A percentile compares a stretch with the other conserved stretches of the same genome.
Conservation (phyloP, 805 yeast species). For the Kazachstania taianensis region DNA sequence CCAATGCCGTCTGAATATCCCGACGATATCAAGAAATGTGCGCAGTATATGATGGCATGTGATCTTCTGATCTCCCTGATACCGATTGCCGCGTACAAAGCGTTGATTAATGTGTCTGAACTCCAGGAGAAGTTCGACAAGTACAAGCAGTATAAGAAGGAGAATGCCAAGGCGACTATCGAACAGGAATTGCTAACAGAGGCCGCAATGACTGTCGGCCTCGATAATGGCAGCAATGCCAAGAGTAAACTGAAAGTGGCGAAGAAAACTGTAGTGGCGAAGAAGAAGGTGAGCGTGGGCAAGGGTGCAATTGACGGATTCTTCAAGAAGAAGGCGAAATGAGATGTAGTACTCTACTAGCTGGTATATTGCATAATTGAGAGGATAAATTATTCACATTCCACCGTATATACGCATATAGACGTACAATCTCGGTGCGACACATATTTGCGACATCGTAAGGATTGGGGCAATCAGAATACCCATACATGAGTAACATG, state of each 20-base stretch:
- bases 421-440: no score
- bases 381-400: no score
- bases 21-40: slow-evolving; percentile 28
- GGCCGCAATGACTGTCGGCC: slow-evolving; percentile 24
- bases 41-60: slow-evolving; percentile 30
- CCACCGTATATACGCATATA: no score
- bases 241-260: slow-evolving; percentile 12
- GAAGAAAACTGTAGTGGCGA: slow-evolving; percentile 23
- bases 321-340: slow-evolving; percentile 35
- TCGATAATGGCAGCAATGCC: slow-evolving; percentile 9
- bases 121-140: slow-evolving; percentile 27
- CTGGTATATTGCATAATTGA: no score
- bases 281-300: slow-evolving; percentile 41
- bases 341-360: no score
- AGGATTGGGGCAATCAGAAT: no score
- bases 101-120: slow-evolving; percentile 10
- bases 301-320: slow-evolving; percentile 65
- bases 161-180: slow-evolving; percentile 12
- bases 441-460: no score
- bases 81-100: slow-evolving; percentile 33
- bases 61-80: slow-evolving; percentile 39
- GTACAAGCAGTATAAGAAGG: slow-evolving; percentile 23
- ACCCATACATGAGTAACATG: no score
- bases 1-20: slow-evolving; percentile 24
- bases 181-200: slow-evolving; percentile 26